Percentiles rank a stretch among this genome's conserved stretches.
phyloP scores from a whole-genome alignment of 805 yeast species.

The Candida glaebosa region DNA sequence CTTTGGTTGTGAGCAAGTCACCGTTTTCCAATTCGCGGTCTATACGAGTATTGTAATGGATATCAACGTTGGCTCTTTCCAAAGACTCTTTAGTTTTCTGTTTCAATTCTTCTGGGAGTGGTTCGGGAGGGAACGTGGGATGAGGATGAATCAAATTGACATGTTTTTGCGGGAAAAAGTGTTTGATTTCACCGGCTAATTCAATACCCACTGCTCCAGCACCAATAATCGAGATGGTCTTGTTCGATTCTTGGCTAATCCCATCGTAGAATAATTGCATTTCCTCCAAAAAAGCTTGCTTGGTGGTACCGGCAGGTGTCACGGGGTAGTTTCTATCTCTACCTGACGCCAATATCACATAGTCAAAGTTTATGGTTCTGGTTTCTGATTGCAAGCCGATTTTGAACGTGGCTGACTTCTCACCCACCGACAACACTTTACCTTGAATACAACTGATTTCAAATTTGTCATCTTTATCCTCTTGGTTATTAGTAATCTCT shows the following conservation, averaged over 20 bases:
- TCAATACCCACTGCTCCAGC: constrained; percentile 46
- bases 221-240: constrained; percentile 41
- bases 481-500: constrained; percentile 5
- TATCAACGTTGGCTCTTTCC: constrained; percentile 23
- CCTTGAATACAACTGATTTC: constrained; percentile 34
- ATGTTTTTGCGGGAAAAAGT: constrained; percentile 25
- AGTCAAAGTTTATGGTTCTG: constrained; percentile 37
- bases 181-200: constrained; percentile 39
- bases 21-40: constrained; percentile 22
- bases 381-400: constrained; percentile 4
- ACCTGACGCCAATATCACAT: constrained; percentile 47
- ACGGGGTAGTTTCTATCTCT: constrained; percentile 53
- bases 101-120: constrained; percentile 28
- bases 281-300: constrained; percentile 39
- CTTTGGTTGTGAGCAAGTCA: constrained; percentile 25
- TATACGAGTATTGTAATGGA: constrained; percentile 29
- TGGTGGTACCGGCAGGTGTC: constrained; percentile 40
- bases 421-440: constrained; percentile 15
- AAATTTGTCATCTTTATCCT: constrained; percentile 12
- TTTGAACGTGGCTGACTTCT: not conserved
- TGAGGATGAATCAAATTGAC: constrained; percentile 41
- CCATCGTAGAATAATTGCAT: constrained; percentile 32
- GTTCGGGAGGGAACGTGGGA: constrained; percentile 34
- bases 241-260: constrained; percentile 24
- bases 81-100: constrained; percentile 23